phyloP scores from a whole-genome alignment of 2,329 filamentous ascomycete genomes.

The Verticillium klebahnii region DNA sequence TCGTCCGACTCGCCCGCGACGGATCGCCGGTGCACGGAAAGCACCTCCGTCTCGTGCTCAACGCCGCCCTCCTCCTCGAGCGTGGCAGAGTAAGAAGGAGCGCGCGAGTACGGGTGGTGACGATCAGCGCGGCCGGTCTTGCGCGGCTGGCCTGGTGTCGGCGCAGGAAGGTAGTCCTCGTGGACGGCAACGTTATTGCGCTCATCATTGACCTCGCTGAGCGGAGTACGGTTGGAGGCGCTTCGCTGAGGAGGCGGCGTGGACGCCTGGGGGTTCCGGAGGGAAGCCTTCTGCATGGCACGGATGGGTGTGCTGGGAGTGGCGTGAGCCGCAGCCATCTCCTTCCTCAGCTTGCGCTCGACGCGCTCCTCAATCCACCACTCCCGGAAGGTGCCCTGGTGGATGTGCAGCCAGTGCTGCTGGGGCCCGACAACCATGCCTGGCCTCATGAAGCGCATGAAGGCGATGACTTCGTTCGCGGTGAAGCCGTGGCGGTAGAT shows the following conservation, averaged over 20 bases:
- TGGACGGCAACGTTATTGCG: constrained; percentile 61
- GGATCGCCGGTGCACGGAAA: constrained; percentile 57
- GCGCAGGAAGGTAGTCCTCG: constrained; percentile 89
- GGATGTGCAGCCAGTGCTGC: constrained; percentile 97
- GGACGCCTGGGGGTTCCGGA: constrained; percentile 62
- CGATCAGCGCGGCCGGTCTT: constrained; percentile 79
- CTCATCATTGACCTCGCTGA: constrained; percentile 93
- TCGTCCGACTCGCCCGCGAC: constrained; percentile 71
- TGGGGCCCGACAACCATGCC: constrained; percentile 99
- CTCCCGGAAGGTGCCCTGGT: constrained; percentile 95
- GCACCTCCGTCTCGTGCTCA: constrained; percentile 55
- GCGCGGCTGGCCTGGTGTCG: constrained; percentile 90
- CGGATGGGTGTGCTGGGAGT: constrained; percentile 56
- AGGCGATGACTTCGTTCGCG: constrained; percentile 93
- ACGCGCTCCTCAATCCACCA: constrained; percentile 94
- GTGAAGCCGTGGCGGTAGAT: constrained; percentile 98
- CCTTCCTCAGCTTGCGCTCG: constrained; percentile 60
- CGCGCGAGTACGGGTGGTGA: constrained; percentile 67
- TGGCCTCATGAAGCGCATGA: constrained; percentile 98
- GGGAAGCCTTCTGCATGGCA: constrained; percentile 54
- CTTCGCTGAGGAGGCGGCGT: constrained; percentile 82
- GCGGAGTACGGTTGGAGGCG: constrained; percentile 70
- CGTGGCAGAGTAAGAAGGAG: constrained; percentile 36
- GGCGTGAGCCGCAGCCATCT: constrained; percentile 46
- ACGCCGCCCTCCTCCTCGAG: constrained; percentile 44